Evolutionary conservation across 352 stramenopile genomes (phyloP), one percentile per base, ranked within the genome.

Genomic region (Globisporangium barbulae): DNA sequence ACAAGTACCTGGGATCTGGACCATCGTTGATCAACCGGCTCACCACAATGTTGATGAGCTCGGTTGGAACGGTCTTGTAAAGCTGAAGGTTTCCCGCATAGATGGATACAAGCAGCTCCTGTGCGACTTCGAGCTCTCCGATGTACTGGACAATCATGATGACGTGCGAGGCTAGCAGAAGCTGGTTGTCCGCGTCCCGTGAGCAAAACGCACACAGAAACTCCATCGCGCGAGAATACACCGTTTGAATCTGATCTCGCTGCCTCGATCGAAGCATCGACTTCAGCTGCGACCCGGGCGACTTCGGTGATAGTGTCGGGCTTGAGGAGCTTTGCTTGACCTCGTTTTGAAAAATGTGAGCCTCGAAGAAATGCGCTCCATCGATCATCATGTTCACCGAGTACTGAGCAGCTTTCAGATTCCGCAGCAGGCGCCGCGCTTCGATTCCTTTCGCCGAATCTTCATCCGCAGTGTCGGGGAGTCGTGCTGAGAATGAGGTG

Each of bases 301-400:
- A 80, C n/a, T 19, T 22, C 31, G 60, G n/a, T 6, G 50, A 30
- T 37, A 42, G 28, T 31, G 19, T 21, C 5, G 56, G 31, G 30
- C 48, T 56, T 19, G 13, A 12, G 28, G n/a, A 47, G 19, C 25
- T 55, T n/a, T 44, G 30, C 21, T 59, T 64, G 21, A 39, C 2
- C 2, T 74, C 58, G n/a, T 67, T 31, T 10, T 69, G 60, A 19
- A 58, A 61, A 25, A 80, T 48, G 56, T 90, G 78, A 0, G 76
- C 76, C 54, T 89, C 79, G 21, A 85, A 92, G 50, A 89, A 88
- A 59, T 92, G 81, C 13, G 79, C 80, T 9, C 83, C 83, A 70
- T 89, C 81, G 21, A 76, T 65, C 55, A 92, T 71, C 77, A 92
- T 89, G 21, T 70, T 83, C 13, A 89, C 57, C 9, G 88, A 77